These are phyloP conservation scores for Fusarium verticillioides DNA, from an alignment of 2,329 filamentous ascomycete species.

Conservation along the genomic window DNA sequence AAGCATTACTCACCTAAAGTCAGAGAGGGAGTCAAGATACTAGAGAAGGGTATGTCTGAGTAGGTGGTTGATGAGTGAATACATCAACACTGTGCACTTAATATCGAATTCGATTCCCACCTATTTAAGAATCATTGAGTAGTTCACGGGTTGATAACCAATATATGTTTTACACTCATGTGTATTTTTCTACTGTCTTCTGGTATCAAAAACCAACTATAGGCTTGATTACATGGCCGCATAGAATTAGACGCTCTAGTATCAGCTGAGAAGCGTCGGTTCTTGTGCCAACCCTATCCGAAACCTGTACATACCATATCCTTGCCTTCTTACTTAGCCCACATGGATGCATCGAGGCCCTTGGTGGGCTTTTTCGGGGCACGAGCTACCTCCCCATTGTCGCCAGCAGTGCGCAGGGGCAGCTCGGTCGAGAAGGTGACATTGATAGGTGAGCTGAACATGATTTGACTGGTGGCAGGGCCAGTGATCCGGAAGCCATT, in stretches of 20 bases:
- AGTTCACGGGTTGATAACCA: background rate
- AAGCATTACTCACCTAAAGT: slow-evolving; percentile 90
- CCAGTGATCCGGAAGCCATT: slow-evolving; percentile 16
- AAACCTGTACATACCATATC: background rate
- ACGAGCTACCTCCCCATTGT: background rate
- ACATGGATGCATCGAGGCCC: slow-evolving; percentile 37
- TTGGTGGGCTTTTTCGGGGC: slow-evolving; percentile 19
- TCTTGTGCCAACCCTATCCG: background rate
- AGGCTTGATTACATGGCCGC: background rate
- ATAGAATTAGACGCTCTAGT: background rate
- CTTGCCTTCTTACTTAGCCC: slow-evolving; percentile 23
- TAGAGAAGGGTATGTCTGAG: slow-evolving; percentile 72
- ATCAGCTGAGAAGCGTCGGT: background rate
- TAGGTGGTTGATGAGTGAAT: slow-evolving; percentile 30
- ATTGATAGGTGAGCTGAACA: slow-evolving; percentile 11
- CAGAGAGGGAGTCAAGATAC: slow-evolving; percentile 74
- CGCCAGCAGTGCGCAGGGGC: background rate
- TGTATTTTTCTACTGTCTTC: background rate
- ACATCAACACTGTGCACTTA: slow-evolving; percentile 1
- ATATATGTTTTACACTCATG: background rate
- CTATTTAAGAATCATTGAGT: background rate
- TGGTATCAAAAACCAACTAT: background rate
- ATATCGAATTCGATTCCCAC: background rate
- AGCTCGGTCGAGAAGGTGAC: background rate
- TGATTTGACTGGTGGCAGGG: slow-evolving; percentile 21